Evolutionary conservation across 2,329 filamentous ascomycete genomes (phyloP).

Genomic region (Ophiostoma sp.): DNA sequence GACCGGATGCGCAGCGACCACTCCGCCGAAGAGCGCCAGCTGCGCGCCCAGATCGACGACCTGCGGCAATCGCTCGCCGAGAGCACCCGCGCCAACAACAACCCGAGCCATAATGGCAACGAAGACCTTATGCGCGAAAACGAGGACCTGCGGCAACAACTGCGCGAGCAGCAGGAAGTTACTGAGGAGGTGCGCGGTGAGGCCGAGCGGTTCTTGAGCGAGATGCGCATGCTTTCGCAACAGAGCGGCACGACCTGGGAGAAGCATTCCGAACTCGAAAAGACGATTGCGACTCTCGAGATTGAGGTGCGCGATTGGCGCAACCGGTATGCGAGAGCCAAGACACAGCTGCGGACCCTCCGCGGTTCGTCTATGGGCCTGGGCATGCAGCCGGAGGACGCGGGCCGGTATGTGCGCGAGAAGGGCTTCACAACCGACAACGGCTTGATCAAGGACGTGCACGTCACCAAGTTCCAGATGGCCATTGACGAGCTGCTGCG

Average conservation of each 20-base stretch:
- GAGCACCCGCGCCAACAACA: conserved; percentile 28
- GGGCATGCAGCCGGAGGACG: conserved; percentile 66
- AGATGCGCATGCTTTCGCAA: conserved; percentile 85
- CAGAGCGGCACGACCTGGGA: conserved; percentile 78
- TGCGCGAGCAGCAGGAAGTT: conserved; percentile 74
- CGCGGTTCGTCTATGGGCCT: conserved; percentile 79
- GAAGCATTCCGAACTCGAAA: conserved; percentile 75
- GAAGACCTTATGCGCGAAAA: conserved; percentile 67
- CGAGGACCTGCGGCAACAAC: conserved; percentile 62
- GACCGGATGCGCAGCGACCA: conserved; percentile 71
- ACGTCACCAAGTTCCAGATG: conserved; percentile 94
- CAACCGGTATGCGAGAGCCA: conserved; percentile 80
- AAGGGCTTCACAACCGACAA: conserved; percentile 67
- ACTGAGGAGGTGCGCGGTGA: conserved; percentile 86
- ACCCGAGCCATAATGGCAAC: conserved; percentile 40
- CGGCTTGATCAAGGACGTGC: conserved; percentile 84
- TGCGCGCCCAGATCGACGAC: conserved; percentile 65
- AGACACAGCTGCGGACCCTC: conserved; percentile 80
- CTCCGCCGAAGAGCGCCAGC: conserved; percentile 59
- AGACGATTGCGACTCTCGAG: conserved; percentile 74
- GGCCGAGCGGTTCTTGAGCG: conserved; percentile 77
- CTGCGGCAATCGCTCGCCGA: conserved; percentile 41
- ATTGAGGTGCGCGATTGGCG: conserved; percentile 87
- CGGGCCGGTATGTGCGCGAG: conserved; percentile 65
- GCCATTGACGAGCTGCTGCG: conserved; percentile 87